These are phyloP conservation scores for Leccinum olivaceopallidum DNA, from an alignment of 768 basidiomycete genomes.

Conservation along the genomic window DNA sequence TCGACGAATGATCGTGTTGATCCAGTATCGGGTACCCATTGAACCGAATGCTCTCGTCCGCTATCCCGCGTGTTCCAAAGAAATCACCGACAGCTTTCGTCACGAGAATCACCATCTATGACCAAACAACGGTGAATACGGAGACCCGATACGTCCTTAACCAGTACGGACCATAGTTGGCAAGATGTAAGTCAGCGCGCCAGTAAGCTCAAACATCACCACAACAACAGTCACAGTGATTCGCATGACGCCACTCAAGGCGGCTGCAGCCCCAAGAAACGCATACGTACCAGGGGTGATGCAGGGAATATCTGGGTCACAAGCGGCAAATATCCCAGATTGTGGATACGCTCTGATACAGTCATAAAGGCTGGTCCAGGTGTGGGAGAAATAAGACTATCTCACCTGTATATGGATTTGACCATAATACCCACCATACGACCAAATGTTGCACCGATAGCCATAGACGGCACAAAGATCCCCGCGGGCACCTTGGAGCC, in stretches of 20 bases:
- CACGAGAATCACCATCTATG: constrained; percentile 90
- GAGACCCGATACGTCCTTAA: constrained; percentile 7
- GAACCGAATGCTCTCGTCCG: constrained; percentile 95
- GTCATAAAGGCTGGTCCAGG: neutral
- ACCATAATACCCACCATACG: constrained; percentile 97
- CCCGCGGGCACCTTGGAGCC: constrained; percentile 97
- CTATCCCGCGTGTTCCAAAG: constrained; percentile 90
- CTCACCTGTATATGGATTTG: constrained; percentile 83
- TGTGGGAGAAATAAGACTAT: constrained; percentile 28
- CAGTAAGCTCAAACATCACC: constrained; percentile 99
- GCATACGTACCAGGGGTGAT: constrained; percentile 99
- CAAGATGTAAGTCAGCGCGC: constrained; percentile 93
- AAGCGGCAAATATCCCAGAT: constrained; percentile 87
- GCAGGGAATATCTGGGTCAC: constrained; percentile 90
- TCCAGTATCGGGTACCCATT: constrained; percentile 98
- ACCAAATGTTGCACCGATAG: constrained; percentile 95
- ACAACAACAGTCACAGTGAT: constrained; percentile 98
- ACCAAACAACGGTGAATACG: constrained; percentile 14
- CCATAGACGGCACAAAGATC: constrained; percentile 99
- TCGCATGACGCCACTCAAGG: constrained; percentile 93
- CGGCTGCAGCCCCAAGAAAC: constrained; percentile 94
- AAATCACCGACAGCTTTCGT: constrained; percentile 98
- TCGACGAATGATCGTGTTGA: constrained; percentile 91
- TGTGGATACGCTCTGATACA: constrained; percentile 68
- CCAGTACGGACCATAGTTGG: constrained; percentile 84